Evolutionary conservation across 441 rosid genomes (phyloP).

Genomic region (Populus hybrid): DNA sequence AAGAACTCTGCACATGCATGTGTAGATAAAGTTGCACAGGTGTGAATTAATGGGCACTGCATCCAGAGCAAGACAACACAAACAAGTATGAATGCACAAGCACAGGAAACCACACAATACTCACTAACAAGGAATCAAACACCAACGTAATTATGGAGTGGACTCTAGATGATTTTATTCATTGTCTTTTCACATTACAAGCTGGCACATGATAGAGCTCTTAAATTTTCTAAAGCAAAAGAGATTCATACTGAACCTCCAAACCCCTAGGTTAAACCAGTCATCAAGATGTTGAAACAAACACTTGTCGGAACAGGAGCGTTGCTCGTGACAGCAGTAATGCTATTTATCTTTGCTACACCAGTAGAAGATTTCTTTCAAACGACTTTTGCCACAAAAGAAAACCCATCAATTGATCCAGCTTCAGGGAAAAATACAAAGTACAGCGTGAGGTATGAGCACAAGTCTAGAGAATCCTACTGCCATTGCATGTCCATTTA

Average conservation of each 20-base stretch:
- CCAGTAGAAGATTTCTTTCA: conserved; percentile 72
- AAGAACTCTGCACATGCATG: not conserved
- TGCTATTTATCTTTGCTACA: conserved; percentile 70
- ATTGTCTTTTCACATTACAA: not conserved
- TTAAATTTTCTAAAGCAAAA: not conserved
- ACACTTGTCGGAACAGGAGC: conserved; percentile 83
- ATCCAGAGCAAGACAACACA: not conserved
- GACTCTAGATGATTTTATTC: not conserved
- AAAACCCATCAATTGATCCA: conserved; percentile 33
- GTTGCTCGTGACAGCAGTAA: conserved; percentile 60
- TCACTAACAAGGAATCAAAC: not conserved
- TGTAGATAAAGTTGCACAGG: not conserved
- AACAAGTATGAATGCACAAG: not conserved
- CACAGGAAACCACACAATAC: not conserved
- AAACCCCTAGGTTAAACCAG: conserved; percentile 73
- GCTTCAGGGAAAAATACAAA: conserved; percentile 50
- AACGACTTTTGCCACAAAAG: conserved; percentile 31
- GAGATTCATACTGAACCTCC: conserved; percentile 6
- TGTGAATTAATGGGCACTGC: not conserved
- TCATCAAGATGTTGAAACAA: conserved; percentile 78
- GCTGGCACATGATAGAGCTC: not conserved
- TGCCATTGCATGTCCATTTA: not conserved
- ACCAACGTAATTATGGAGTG: not conserved
- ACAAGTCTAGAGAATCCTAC: conserved; percentile 9
- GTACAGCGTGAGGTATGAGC: conserved; percentile 57